Base-by-base conservation (phyloP, 1,284 basidiomycete species). In the Sphaerobolus stellatus region DNA sequence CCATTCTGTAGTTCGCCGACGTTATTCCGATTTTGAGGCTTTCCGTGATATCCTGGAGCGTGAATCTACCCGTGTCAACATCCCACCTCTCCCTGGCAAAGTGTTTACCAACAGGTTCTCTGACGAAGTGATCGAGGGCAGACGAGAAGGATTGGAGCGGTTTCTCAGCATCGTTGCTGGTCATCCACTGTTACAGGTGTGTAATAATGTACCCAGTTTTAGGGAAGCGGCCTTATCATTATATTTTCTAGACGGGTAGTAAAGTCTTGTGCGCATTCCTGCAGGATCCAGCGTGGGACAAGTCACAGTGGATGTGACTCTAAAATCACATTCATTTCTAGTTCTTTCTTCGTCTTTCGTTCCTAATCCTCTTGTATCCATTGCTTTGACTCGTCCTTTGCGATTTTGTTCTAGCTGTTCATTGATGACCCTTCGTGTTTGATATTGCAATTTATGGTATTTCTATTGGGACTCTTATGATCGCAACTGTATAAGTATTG, bases 1-100 rank as follows among this genome's bases (percentile, higher is more conserved):
- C 41, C 94, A 97, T 74, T 98, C 94, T 2, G 79, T 92, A 45
- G 97, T 99, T 27, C 86, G 96, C 56, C 81, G 97, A 53, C 90
- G 97, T 49, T 99, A 99, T 71, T 97, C 94, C 47, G 96, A 99
- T 73, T 99, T 99, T 69, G 96, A 99, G 71, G 95, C 96, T 5
- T 99, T 99, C 79, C 86, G 95, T 49, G 96, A 99, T 71, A 92
- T 98, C 65, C 85, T 99, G 47, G 97, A 99, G 74, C 86, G 94
- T 62, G 96, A 99, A 74, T 91, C 88, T 9, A 98, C 94, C 5
- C 81, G 97, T 25, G 97, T 99, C 61, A 99, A 98, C 72, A 98
- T 99, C 65, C 96, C 96, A 0, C 84, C 93, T 22, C 83, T 99
- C 40, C 97, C 96, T 1, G 96, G 96, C 56, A 99, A 99, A 73